Evolutionary conservation across 495 filamentous ascomycete genomes (phyloP).

Genomic region (Astrothelium subdiscretum): DNA sequence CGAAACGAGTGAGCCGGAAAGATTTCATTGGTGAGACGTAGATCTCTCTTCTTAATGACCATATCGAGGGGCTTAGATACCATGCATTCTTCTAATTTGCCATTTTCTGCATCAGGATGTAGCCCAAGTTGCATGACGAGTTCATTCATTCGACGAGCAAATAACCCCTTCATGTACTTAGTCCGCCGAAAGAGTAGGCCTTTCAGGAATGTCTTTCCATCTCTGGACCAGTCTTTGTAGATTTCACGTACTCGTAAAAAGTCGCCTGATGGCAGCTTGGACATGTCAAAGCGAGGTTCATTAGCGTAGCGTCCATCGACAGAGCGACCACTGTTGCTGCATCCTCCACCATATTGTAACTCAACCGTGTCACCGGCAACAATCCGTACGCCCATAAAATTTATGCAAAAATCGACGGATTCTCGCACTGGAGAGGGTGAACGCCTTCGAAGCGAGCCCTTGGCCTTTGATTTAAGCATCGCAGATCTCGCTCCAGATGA

Average conservation of each 20-base stretch:
- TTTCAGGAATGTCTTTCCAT: slow-evolving; percentile 2
- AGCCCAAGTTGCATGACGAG: slow-evolving; percentile 36
- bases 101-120: slow-evolving; percentile 34
- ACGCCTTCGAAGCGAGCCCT: background rate
- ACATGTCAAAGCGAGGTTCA: too few species aligned
- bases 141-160: slow-evolving; percentile 35
- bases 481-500: background rate
- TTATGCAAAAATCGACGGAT: background rate
- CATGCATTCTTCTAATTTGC: slow-evolving; percentile 30
- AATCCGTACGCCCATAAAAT: background rate
- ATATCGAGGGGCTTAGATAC: slow-evolving; percentile 30
- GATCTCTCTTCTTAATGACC: slow-evolving; percentile 28
- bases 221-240: slow-evolving; percentile 5
- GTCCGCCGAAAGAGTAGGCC: slow-evolving; percentile 16
- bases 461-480: background rate
- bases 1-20: slow-evolving; percentile 31
- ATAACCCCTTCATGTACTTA: slow-evolving; percentile 9
- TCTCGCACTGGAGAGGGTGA: background rate
- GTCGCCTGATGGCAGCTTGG: slow-evolving; percentile 6
- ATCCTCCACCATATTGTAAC: background rate
- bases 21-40: slow-evolving; percentile 41
- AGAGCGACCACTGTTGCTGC: too few species aligned
- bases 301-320: too few species aligned
- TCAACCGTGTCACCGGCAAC: background rate
- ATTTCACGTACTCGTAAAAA: slow-evolving; percentile 20